phyloP scores from a whole-genome alignment of 495 filamentous ascomycete species.

The Penicillium malachiteum region DNA sequence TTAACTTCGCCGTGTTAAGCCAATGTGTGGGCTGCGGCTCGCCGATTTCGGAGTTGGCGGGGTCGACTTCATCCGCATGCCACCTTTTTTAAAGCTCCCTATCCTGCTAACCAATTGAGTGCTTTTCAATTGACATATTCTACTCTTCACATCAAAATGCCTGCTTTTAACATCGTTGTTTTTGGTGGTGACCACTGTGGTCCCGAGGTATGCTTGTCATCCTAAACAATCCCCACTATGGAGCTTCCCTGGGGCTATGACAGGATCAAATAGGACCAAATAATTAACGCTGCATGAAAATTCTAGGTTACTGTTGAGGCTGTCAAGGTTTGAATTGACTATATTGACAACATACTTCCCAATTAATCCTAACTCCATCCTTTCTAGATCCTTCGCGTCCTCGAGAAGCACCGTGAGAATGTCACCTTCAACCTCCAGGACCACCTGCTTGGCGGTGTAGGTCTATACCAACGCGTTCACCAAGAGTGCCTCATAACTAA shows the following conservation, averaged over 20 bases:
- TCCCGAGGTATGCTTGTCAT: constrained; percentile 66
- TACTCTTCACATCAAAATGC: constrained; percentile 33
- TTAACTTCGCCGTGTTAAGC: background rate
- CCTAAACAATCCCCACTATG: background rate
- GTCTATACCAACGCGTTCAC: constrained; percentile 29
- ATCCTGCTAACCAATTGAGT: constrained; percentile 18
- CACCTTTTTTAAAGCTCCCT: constrained; percentile 25
- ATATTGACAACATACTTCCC: background rate
- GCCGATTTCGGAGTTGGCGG: constrained; percentile 35
- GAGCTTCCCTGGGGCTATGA: constrained; percentile 6
- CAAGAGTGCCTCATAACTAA: background rate
- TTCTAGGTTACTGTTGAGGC: constrained; percentile 67
- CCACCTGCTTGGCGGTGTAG: constrained; percentile 89
- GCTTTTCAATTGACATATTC: constrained; percentile 12
- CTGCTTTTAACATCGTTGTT: constrained; percentile 60
- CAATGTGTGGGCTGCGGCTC: background rate
- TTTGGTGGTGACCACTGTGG: constrained; percentile 92
- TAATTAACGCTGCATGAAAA: constrained; percentile 8
- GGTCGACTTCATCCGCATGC: constrained; percentile 29
- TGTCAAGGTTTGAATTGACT: constrained; percentile 64
- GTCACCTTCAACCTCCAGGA: constrained; percentile 87
- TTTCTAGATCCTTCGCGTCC: constrained; percentile 58
- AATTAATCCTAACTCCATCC: background rate
- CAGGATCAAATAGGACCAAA: background rate
- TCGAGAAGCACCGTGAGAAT: constrained; percentile 63